phyloP scores from a whole-genome alignment of 2,329 filamentous ascomycete genomes.

The Sporothrix brasiliensis region DNA sequence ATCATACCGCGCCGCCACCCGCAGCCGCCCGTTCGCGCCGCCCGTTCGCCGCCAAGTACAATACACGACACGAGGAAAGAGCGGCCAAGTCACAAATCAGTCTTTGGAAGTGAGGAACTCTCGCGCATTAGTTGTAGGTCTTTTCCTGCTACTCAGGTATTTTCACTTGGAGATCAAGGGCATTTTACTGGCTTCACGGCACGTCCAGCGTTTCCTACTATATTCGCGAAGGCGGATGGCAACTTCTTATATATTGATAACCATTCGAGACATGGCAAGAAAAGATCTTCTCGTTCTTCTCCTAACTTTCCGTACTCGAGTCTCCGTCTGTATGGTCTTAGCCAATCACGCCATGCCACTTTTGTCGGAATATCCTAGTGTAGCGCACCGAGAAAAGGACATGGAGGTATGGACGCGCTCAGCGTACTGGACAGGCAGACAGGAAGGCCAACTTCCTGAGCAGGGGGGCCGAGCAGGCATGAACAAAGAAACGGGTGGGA shows the following conservation, averaged over 20 bases:
- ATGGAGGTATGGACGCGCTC: too few species aligned
- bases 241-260: too few species aligned
- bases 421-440: neutral
- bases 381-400: too few species aligned
- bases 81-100: neutral
- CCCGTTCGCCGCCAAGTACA: neutral
- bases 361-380: neutral
- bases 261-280: neutral
- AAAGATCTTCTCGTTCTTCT: neutral
- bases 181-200: too few species aligned
- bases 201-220: too few species aligned
- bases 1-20: slow-evolving; percentile 21
- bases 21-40: neutral
- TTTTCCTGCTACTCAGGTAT: too few species aligned
- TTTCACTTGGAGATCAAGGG: too few species aligned
- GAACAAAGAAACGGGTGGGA: neutral
- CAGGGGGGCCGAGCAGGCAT: neutral
- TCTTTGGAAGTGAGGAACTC: too few species aligned
- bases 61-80: neutral
- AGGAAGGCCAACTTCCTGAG: neutral
- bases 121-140: too few species aligned
- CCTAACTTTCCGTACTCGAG: neutral
- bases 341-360: neutral
- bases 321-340: neutral
- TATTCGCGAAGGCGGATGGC: too few species aligned